Conservation (phyloP, 202 grass and related monocot species). For the Schoenoplectus triqueter region DNA sequence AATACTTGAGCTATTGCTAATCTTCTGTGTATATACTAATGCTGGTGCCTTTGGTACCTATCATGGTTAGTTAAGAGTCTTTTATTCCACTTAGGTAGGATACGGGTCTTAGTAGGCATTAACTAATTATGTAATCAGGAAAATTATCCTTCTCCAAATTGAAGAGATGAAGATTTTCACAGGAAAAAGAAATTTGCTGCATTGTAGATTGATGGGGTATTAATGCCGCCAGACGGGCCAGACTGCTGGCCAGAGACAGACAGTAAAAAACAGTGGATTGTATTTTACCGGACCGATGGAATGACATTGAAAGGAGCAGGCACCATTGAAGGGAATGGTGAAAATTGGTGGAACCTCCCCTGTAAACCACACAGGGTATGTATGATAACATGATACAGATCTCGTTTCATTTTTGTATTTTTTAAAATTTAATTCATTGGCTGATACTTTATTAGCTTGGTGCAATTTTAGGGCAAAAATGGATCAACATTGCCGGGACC, state of each 20-base stretch:
- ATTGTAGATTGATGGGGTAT: constrained; percentile 61
- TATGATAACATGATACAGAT: neutral
- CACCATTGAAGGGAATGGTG: constrained; percentile 81
- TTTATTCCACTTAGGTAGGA: neutral
- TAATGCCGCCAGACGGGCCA: constrained; percentile 75
- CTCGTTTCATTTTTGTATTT: constrained; percentile 8
- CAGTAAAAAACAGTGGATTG: constrained; percentile 62
- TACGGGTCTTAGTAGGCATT: neutral
- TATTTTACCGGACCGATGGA: constrained; percentile 62
- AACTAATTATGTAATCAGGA: neutral
- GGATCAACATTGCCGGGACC: constrained; percentile 71
- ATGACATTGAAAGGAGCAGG: constrained; percentile 64
- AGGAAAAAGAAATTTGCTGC: neutral
- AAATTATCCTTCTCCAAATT: neutral
- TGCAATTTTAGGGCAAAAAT: constrained; percentile 59
- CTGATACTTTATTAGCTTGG: neutral
- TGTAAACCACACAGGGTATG: constrained; percentile 85
- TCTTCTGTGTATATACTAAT: neutral
- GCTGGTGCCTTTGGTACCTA: neutral
- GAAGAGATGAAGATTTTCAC: neutral
- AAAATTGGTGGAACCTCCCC: constrained; percentile 80
- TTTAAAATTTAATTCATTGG: neutral
- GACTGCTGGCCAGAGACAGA: constrained; percentile 59
- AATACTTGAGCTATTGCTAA: neutral
- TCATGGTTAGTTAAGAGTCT: neutral